These are phyloP conservation scores for Phytopythium boreale DNA, from an alignment of 352 stramenopile genomes.

Conservation along the genomic window DNA sequence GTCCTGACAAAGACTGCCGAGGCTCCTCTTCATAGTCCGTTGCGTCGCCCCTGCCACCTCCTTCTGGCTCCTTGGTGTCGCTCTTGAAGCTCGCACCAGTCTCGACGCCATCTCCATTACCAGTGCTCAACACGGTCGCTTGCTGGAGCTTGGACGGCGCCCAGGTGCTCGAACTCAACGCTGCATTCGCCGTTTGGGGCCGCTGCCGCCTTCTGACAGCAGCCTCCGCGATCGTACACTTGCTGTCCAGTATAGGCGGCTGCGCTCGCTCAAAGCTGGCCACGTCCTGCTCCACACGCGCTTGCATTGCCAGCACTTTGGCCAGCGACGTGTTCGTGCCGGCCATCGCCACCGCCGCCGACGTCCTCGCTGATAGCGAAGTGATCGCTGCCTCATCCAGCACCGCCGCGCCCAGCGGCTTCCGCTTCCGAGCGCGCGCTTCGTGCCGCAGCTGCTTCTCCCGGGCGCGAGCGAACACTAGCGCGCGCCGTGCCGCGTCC, in stretches of 20 bases:
- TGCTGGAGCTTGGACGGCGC: not conserved
- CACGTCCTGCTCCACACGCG: not conserved
- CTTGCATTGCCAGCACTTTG: constrained; percentile 4
- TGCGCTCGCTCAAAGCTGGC: not conserved
- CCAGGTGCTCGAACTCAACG: not conserved
- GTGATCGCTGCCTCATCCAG: not conserved
- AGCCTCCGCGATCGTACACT: not conserved
- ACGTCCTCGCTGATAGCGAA: not conserved
- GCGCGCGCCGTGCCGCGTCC: constrained; percentile 25
- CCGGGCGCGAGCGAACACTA: constrained; percentile 29
- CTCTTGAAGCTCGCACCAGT: not conserved
- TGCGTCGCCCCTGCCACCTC: not conserved
- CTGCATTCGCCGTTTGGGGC: not conserved
- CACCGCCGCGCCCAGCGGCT: not conserved
- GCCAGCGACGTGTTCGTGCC: not conserved
- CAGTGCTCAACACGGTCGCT: not conserved
- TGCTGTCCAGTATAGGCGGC: too few species aligned
- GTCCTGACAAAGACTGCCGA: not conserved
- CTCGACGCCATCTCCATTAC: not conserved
- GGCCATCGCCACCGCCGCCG: constrained; percentile 2
- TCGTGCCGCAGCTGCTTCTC: constrained; percentile 23
- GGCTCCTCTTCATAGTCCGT: not conserved
- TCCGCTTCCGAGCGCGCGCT: not conserved
- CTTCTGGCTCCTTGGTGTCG: not conserved
- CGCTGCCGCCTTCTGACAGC: not conserved